Evolutionary conservation across 1,284 basidiomycete species (phyloP), one percentile per base, ranked within the genome.

Genomic region (Fomitopsis schrenkii): DNA sequence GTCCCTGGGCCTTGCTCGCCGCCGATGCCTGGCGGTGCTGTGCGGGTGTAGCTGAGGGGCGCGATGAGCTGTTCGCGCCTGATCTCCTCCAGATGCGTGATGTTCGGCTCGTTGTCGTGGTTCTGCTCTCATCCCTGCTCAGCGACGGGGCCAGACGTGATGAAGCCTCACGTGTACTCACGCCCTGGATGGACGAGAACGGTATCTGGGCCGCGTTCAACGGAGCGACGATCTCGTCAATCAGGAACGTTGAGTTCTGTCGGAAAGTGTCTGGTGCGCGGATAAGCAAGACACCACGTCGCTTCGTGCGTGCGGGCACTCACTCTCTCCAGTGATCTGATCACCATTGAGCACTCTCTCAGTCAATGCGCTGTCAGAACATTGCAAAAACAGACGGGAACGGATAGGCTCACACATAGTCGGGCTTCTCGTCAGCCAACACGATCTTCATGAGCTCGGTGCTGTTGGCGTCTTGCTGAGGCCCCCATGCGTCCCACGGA

Each of bases 61-160:
- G 87, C 83, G 41, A 85, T 78, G 40, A 72, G 69, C 50, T 79
- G 77, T 66, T 89, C 85, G 10, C 83, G 80, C 9, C 70, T 61
- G 52, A 89, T 86, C 62, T 88, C 87, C 60, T 82, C 80, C 2
- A 78, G 65, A 62, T 88, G 87, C 0, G 84, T 86, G 33, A 90
- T 86, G 67, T 90, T 89, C 15, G 78, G 74, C 63, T 87, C 76
- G 63, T 88, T 89, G 67, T 90, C 87, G 64, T 90, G 87, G 64
- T 89, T 89, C 86, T 89, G 35, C 1, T 22, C 22, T 5, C 35
- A 5, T 19, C 35, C 30, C 26, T 36, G 28, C 59, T 45, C 17
- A 45, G 60, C 30, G 19, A 22, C 22, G 22, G 8, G 30, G 8
- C 30, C 1, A 0, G 30, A 33, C 30, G 30, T 33, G 22, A 33